These are phyloP conservation scores for Xerocomellus amylosporus DNA, from an alignment of 768 basidiomycete species.

Conservation along the genomic window DNA sequence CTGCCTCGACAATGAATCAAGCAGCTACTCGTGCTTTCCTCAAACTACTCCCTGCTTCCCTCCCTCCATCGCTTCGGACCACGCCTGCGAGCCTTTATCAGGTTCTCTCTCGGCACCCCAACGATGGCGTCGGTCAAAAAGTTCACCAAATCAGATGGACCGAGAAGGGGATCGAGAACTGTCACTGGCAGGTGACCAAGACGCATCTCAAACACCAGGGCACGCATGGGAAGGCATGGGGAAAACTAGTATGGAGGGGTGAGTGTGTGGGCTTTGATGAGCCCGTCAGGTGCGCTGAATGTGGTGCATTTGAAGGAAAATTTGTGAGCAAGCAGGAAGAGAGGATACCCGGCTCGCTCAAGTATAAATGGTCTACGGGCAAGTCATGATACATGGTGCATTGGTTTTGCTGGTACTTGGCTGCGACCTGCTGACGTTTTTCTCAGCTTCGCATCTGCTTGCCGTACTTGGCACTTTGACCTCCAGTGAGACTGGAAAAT, in stretches of 20 bases:
- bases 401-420: not conserved
- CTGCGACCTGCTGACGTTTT: not conserved
- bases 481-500: not conserved
- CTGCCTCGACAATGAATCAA: conserved; percentile 22
- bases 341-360: conserved; percentile 66
- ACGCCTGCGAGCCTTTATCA: conserved; percentile 67
- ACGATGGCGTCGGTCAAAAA: conserved; percentile 62
- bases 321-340: conserved; percentile 58
- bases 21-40: conserved; percentile 39
- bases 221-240: conserved; percentile 81
- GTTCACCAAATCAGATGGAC: conserved; percentile 77
- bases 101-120: conserved; percentile 65
- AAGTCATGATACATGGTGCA: conserved; percentile 26
- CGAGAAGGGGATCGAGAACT: conserved; percentile 59
- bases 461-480: not conserved
- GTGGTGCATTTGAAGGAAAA: conserved; percentile 43
- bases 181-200: conserved; percentile 75
- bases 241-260: conserved; percentile 78
- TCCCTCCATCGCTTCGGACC: conserved; percentile 58
- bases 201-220: conserved; percentile 71
- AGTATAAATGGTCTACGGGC: conserved; percentile 71
- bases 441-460: not conserved
- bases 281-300: conserved; percentile 8
- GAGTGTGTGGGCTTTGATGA: conserved; percentile 21
- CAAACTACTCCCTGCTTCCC: conserved; percentile 53